Base-by-base conservation (phyloP, 2,329 filamentous ascomycete species). In the Aureobasidium sp. region DNA sequence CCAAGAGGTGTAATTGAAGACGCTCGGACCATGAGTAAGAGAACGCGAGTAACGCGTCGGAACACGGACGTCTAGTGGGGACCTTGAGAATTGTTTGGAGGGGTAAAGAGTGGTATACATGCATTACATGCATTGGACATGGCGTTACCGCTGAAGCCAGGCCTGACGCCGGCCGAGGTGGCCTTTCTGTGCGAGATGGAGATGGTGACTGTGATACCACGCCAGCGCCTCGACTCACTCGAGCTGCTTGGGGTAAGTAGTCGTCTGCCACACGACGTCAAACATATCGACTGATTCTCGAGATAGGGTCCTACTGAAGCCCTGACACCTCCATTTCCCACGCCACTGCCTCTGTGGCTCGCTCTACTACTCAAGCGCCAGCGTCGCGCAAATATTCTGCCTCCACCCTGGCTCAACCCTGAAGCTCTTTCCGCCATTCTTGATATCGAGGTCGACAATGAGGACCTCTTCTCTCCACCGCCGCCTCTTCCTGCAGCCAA, bases 161-260 rank as follows among this genome's bases (percentile, higher is more conserved):
- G 87, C 74, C 82, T 97, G 48, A 88, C 89, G 69, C 91, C 94
- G 64, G 82, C 89, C 66, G 94, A 99, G 78, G 89, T 95, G 50
- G 89, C 91, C 56, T 99, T 97, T 72, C 80, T 97, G 32, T 96
- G 92, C 75, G 94, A 99, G 78, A 97, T 97, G 91, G 93, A 97
- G 78, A 84, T 91, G 70, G 89, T 99, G 62, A 97, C 92, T 0
- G 84, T 99, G 26, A 86, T 97, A 55, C 94, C 94, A 39, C 89
- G 94, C 60, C 92, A 97, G 74, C 85, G 89, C 66, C 86, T 99
- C 59, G 91, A 97, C 67, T 85, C 85, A 68, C 88, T 99, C 66
- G 82, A 90, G 69, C 83, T 99, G 65, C 84, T 99, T 61, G 87
- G 88, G 67, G 94, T 97, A 80, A 80, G 88, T 84, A 69, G 70